Conservation (phyloP, 78 protist species). For the Isochrysis galbana region DNA sequence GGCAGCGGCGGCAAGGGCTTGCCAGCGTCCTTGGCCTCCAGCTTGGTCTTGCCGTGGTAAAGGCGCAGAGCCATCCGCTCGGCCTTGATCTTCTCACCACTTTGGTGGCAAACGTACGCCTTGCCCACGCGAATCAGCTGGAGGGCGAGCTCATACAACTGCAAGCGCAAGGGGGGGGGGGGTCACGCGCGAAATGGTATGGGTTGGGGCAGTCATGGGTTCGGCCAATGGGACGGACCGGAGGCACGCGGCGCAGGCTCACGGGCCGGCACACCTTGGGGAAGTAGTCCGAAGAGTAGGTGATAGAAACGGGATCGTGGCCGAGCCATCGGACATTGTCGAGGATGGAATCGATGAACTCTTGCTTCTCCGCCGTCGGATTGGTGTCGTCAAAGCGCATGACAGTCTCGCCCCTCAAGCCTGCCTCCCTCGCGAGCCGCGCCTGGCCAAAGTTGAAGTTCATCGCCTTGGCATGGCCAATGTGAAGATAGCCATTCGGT, state of each 20-base stretch:
- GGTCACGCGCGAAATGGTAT: neutral
- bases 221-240: no score
- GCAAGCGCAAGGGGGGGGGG: no score
- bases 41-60: neutral
- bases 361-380: constrained; percentile 93
- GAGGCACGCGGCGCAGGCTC: no score
- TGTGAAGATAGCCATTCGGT: constrained; percentile 98
- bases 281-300: constrained; percentile 92
- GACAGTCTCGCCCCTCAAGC: constrained; percentile 21
- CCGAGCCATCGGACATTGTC: constrained; percentile 50
- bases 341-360: constrained; percentile 83
- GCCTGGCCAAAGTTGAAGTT: constrained; percentile 86
- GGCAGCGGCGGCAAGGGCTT: constrained; percentile 25
- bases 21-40: neutral
- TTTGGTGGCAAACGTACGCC: constrained; percentile 89
- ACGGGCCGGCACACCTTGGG: no score
- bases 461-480: constrained; percentile 99
- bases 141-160: constrained; percentile 90
- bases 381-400: constrained; percentile 99
- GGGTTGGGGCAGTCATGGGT: neutral
- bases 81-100: constrained; percentile 67
- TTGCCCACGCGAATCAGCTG: constrained; percentile 82
- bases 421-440: neutral
- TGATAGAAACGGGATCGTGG: constrained; percentile 36
- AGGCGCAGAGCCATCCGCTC: neutral